phyloP scores from a whole-genome alignment of 2,329 filamentous ascomycete species.

The Cladophialophora exuberans region DNA sequence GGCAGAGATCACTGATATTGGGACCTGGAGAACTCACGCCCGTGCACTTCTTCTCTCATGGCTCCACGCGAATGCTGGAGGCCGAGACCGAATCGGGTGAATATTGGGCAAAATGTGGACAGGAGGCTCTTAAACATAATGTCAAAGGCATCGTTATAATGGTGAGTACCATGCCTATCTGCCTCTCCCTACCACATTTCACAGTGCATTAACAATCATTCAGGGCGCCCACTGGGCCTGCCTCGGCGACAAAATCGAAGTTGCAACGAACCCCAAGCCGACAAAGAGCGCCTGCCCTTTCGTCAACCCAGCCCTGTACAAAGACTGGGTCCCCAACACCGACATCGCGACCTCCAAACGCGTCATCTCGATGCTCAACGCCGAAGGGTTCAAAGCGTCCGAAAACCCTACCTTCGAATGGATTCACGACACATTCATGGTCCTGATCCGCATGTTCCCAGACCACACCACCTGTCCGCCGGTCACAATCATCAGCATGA shows the following conservation, averaged over 20 bases:
- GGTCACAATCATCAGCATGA: conserved; percentile 63
- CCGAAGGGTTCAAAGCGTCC: conserved; percentile 58
- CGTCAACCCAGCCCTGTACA: conserved; percentile 68
- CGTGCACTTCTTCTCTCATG: conserved; percentile 71
- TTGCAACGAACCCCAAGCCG: conserved; percentile 64
- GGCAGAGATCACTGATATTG: background rate
- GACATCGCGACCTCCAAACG: conserved; percentile 58
- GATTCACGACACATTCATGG: conserved; percentile 73
- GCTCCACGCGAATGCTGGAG: conserved; percentile 72
- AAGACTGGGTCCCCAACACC: conserved; percentile 62
- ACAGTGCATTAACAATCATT: background rate
- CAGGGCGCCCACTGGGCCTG: conserved; percentile 71
- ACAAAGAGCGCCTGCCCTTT: conserved; percentile 67
- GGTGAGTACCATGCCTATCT: conserved; percentile 43
- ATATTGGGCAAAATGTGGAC: conserved; percentile 69
- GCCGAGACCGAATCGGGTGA: conserved; percentile 64
- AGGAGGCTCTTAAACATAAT: conserved; percentile 61
- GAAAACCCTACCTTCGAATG: conserved; percentile 65
- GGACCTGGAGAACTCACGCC: conserved; percentile 46
- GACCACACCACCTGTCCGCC: conserved; percentile 59
- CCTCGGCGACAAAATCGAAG: conserved; percentile 59
- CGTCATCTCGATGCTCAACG: conserved; percentile 55
- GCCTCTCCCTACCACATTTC: background rate
- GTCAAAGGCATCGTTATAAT: conserved; percentile 69
- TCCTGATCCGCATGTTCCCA: conserved; percentile 64